Conservation (phyloP, 176 grass and related monocot species). For the Carex littledalei region DNA sequence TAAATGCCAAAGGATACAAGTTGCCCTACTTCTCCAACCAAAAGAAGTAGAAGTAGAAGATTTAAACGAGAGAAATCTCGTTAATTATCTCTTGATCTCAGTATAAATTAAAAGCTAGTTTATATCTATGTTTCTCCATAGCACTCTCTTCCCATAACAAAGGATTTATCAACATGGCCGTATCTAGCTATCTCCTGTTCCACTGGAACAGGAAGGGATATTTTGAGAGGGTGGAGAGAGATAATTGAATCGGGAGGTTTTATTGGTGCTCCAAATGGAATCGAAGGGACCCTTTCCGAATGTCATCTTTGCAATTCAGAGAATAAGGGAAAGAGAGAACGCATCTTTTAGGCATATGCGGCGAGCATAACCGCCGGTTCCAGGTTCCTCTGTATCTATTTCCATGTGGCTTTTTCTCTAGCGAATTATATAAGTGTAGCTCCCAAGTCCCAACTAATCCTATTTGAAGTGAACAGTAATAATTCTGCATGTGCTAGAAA, state of each 20-base stretch:
- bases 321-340: neutral
- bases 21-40: conserved; percentile 17
- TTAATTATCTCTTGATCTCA: conserved; percentile 10
- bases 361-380: conserved; percentile 5
- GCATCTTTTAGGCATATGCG: conserved; percentile 26
- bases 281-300: neutral
- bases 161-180: neutral
- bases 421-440: neutral
- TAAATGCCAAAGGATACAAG: conserved; percentile 30
- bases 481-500: too few species aligned
- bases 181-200: neutral
- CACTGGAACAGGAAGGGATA: conserved; percentile 12
- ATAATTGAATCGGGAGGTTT: neutral
- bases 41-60: conserved; percentile 6
- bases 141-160: neutral
- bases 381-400: neutral
- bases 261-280: conserved; percentile 9
- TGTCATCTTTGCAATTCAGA: neutral
- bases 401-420: neutral
- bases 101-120: neutral
- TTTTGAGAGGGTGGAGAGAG: neutral
- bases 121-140: neutral
- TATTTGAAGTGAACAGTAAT: neutral
- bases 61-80: neutral
- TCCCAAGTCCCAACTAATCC: too few species aligned